Conservation (phyloP, 371 early-diverging fungal genomes). For the Mucor racemosus region DNA sequence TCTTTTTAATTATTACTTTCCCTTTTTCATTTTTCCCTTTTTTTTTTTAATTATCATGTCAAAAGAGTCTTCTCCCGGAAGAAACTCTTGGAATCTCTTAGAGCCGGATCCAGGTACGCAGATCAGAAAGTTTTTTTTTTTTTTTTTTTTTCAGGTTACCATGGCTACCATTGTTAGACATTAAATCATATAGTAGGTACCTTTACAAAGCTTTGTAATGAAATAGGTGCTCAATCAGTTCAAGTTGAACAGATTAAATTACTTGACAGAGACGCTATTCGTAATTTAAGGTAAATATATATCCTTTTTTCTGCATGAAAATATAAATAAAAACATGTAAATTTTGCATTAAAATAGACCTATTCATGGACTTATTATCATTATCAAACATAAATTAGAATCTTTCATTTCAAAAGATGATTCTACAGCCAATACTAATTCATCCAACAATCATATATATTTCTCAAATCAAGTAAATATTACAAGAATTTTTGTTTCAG, state of each 20-base stretch:
- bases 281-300: slow-evolving; percentile 18
- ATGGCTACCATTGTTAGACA: background rate
- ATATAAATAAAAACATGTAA: slow-evolving; percentile 4
- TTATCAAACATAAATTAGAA: slow-evolving; percentile 13
- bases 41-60: slow-evolving; percentile 6
- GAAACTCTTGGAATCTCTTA: slow-evolving; percentile 20
- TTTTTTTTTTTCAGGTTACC: background rate
- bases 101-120: slow-evolving; percentile 24
- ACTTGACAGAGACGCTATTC: slow-evolving; percentile 13
- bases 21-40: slow-evolving; percentile 10
- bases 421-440: background rate
- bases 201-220: slow-evolving; percentile 26
- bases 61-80: slow-evolving; percentile 20
- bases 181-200: slow-evolving; percentile 13
- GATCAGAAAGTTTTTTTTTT: background rate
- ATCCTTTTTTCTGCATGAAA: slow-evolving; percentile 11
- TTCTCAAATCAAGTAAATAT: slow-evolving; percentile 30
- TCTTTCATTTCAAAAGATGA: background rate
- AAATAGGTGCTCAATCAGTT: slow-evolving; percentile 26
- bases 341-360: slow-evolving; percentile 16
- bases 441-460: slow-evolving; percentile 7
- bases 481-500: background rate
- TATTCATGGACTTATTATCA: slow-evolving; percentile 26
- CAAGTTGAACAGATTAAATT: slow-evolving; percentile 24
- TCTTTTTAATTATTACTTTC: slow-evolving; percentile 7